Base-by-base conservation (phyloP, 148 eudicot species). In the Spergularia marina region DNA sequence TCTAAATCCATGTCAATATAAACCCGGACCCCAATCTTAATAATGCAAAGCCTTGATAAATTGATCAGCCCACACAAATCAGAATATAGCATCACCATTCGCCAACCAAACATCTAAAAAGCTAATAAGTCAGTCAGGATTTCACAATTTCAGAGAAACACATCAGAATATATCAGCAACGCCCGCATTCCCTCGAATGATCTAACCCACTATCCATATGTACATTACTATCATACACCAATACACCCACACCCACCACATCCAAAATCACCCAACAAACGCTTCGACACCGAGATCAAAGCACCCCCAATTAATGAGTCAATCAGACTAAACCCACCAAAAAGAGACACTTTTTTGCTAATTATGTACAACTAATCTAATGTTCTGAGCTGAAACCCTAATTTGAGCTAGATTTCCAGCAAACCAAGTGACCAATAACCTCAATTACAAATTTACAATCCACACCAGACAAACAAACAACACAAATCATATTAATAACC, bases 351-450 rank as follows among this genome's bases (percentile, higher is more conserved):
- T 44, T 51, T 25, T 36, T 36, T 41, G 30, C 40, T 56, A 65
- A 41, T 30, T 21, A 54, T n/a, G 20, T 47, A 47, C 17, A 15
- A 14, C 44, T 47, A 10, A 25, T 55, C 51, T 53, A 18, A 17
- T 8, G 52, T 17, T 53, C 47, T 12, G n/a, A 69, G 70, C 55
- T 52, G 39, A 77, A 70, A 53, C 69, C 66, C 72, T 76, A 76
- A 58, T 60, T 57, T 15, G 16, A 58, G 59, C 68, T 76, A 2
- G 56, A 4, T 7, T 60, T 23, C n/a, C 66, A 9, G 54, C 4
- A 44, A 72, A 44, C 12, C 75, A 75, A 11, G 14, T 18, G 44
- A 53, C 1, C 65, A 61, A n/a, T 49, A 55, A 74, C 47, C 40
- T 80, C 60, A 65, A 65, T 6, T 18, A 40, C 58, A 73, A 58